Evolutionary conservation across 352 stramenopile genomes (phyloP), one percentile per base, ranked within the genome.

Genomic region (Phytophthora quininea): DNA sequence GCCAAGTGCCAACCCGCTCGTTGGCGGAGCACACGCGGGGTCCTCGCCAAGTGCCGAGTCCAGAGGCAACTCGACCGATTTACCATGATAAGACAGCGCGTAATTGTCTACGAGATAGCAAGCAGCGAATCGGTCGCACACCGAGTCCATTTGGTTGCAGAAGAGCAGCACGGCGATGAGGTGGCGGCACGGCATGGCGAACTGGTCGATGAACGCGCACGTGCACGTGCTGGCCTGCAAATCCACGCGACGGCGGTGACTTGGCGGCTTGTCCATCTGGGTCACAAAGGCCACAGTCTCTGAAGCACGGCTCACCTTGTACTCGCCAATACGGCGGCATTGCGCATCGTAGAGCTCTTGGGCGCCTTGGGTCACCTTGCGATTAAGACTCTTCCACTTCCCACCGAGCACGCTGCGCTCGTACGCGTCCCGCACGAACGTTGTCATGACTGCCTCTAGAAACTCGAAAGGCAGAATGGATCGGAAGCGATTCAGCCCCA

Each of bases 201-300:
- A 74, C 55, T 90, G 79, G 42, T 81, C 66, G 60, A 88, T 86
- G 67, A 88, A 90, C 19, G 67, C 48, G 56, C 81, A 90, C 14
- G 77, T 73, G 55, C 79, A 90, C 50, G 74, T 75, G 40, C 72
- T 83, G 30, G 69, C 37, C 31, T 69, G 56, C 27, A 90, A 63
- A 46, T 90, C 81, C 3, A 88, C 74, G 10, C 79, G 76, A 30
- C 69, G 73, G 12, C 67, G 74, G 43, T 52, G 46, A 37, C 42
- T 74, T 10, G 45, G 62, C 57, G 73, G 49, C 31, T 74, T 77
- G 47, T 78, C 76, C 40, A 84, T 76, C 37, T 77, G 73, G 10
- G 73, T 77, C n/a, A 88, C 79, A 47, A 84, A 90, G n/a, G 75
- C 74, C 7, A 90, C 58, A 9, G 68, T 82, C 19, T 82, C 67